Evolutionary conservation across 2,329 filamentous ascomycete species (phyloP), one percentile per base, ranked within the genome.

Genomic region (Fusarium brevicatenulatum): DNA sequence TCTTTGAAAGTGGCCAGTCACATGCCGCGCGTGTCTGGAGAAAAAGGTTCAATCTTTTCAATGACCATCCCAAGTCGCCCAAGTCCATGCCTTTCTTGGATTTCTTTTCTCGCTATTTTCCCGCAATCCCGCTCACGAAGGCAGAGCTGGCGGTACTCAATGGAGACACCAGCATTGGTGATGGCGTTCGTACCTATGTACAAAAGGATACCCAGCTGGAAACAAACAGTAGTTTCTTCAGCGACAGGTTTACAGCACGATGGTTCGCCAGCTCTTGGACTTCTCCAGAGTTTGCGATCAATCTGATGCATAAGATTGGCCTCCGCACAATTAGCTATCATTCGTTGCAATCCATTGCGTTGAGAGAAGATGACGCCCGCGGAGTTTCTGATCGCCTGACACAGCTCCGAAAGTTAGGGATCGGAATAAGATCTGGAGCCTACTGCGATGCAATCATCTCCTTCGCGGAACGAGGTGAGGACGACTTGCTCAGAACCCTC

Each of bases 251-350:
- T 36, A 92, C 93, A 23, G 92, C 95, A n/a, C 89, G 91, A 71
- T 90, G 94, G 83, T 95, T 97, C 79, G 95, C 95, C 15, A 91
- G 86, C 64, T 83, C 83, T 23, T 92, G 93, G 80, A 87, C 96
- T 28, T 89, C 91, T 2, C 85, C 95, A 15, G 90, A 95, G 63
- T 88, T 92, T 72, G 90, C 94, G 32, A 89, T 97, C 61, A 88
- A 88, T 39, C 87, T 93, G 11, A 84, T 96, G 23, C 86, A 88
- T 63, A 89, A 92, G 76, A 88, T 97, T 57, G 93, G 93, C 5
- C 84, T 97, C 9, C 86, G 89, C 53, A 84, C 86, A 40, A 91
- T 97, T 70, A 95, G 95, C 0, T 92, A 94, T 1, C 83, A 92
- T 23, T 92, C 94, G 8, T 80, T 97, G 25, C 92, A 95, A 72